Conservation (phyloP, 176 grass and related monocot species). For the Eremochloa ophiuroides region DNA sequence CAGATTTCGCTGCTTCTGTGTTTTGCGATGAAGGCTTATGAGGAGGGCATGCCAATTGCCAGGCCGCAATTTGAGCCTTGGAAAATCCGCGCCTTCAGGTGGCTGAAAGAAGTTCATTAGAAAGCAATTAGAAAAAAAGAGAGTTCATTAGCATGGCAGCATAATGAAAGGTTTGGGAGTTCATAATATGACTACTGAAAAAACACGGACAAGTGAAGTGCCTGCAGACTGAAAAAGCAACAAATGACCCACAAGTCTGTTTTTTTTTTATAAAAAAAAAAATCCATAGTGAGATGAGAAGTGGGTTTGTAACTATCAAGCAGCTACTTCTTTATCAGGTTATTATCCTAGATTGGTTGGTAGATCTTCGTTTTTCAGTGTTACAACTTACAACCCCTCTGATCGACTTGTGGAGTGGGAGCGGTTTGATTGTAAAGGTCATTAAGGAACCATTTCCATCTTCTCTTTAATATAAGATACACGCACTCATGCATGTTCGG, state of each 20-base stretch:
- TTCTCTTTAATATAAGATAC: background rate
- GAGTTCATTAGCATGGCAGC: background rate
- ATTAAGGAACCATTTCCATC: background rate
- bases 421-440: background rate
- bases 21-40: background rate
- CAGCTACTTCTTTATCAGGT: background rate
- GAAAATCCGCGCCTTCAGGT: constrained; percentile 26
- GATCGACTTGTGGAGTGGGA: background rate
- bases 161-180: background rate
- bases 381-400: background rate
- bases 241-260: background rate
- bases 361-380: background rate
- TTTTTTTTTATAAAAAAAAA: background rate
- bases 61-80: background rate
- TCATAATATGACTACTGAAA: background rate
- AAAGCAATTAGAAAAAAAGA: background rate
- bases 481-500: no score
- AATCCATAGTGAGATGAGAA: background rate
- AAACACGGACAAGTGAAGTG: background rate
- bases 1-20: background rate
- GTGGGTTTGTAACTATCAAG: background rate
- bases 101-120: constrained; percentile 20
- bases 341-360: background rate
- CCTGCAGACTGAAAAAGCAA: background rate
- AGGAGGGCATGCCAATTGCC: constrained; percentile 7